A percentile compares a stretch with the other conserved stretches of the same genome.
These are phyloP conservation scores for Sarocladiaceae sp. DNA, from an alignment of 2,329 filamentous ascomycete genomes.

Conservation along the genomic window DNA sequence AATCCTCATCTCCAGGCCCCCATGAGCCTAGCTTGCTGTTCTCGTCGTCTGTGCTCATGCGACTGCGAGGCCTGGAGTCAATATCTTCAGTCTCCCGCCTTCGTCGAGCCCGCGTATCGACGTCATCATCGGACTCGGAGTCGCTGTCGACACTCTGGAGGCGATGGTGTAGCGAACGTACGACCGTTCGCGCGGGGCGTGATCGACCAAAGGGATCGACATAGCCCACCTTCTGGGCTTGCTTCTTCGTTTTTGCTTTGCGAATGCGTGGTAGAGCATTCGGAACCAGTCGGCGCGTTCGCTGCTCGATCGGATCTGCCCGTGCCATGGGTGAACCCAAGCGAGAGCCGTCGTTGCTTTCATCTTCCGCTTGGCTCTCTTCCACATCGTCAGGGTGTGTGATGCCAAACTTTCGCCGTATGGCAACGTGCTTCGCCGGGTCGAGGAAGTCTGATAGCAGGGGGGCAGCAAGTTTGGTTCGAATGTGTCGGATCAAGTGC, in stretches of 20 bases:
- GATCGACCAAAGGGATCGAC: slow-evolving; percentile 60
- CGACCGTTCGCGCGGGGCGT: slow-evolving; percentile 52
- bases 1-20: slow-evolving; percentile 53
- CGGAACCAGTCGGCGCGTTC: slow-evolving; percentile 45
- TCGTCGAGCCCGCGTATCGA: slow-evolving; percentile 47
- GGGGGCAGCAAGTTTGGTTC: slow-evolving; percentile 77
- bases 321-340: slow-evolving; percentile 61
- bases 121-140: slow-evolving; percentile 87
- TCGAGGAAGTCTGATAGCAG: slow-evolving; percentile 76
- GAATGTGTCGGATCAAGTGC: slow-evolving; percentile 83
- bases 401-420: slow-evolving; percentile 72
- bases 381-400: slow-evolving; percentile 59
- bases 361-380: slow-evolving; percentile 38
- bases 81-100: slow-evolving; percentile 77
- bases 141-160: slow-evolving; percentile 56
- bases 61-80: slow-evolving; percentile 75
- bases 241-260: slow-evolving; percentile 54
- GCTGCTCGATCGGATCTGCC: slow-evolving; percentile 54
- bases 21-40: slow-evolving; percentile 41
- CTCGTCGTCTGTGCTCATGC: slow-evolving; percentile 58
- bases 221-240: slow-evolving; percentile 54
- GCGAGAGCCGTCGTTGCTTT: slow-evolving; percentile 55
- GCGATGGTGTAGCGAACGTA: slow-evolving; percentile 74
- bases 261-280: slow-evolving; percentile 69
- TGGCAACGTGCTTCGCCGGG: slow-evolving; percentile 72